These are phyloP conservation scores for Cymbidium sinense DNA, from an alignment of 106 monocot genomes.

Conservation along the genomic window DNA sequence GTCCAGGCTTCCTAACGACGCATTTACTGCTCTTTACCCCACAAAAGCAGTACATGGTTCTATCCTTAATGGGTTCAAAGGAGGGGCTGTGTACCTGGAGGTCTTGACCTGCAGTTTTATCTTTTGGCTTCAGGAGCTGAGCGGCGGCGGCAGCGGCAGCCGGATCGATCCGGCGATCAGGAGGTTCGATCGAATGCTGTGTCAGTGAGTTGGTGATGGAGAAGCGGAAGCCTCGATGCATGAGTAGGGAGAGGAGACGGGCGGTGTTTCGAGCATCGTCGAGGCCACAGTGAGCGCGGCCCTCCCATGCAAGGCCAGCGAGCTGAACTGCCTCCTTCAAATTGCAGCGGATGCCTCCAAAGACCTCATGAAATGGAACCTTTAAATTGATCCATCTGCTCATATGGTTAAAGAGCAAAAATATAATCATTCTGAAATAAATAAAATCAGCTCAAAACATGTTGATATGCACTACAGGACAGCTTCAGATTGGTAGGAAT, in stretches of 20 bases:
- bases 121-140: slow-evolving; percentile 24
- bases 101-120: slow-evolving; percentile 10
- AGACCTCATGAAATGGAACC: slow-evolving; percentile 78
- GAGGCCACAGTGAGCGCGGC: slow-evolving; percentile 87
- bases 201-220: slow-evolving; percentile 67
- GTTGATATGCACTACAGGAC: neutral
- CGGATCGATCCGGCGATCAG: slow-evolving; percentile 1
- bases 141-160: slow-evolving; percentile 5
- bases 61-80: slow-evolving; percentile 8
- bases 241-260: slow-evolving; percentile 60
- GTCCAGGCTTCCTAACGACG: slow-evolving; percentile 44
- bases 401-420: slow-evolving; percentile 4
- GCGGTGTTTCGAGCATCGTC: slow-evolving; percentile 98
- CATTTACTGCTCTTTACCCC: slow-evolving; percentile 48
- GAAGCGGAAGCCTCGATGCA: slow-evolving; percentile 71
- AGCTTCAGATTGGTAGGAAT: no score
- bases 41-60: slow-evolving; percentile 40
- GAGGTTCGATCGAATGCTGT: slow-evolving; percentile 15
- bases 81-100: slow-evolving; percentile 14
- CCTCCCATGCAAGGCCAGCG: slow-evolving; percentile 82
- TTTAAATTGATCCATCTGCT: slow-evolving; percentile 96
- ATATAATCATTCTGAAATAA: neutral
- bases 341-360: slow-evolving; percentile 67
- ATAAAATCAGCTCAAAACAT: neutral
- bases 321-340: slow-evolving; percentile 81